These are phyloP conservation scores for Coniferiporia sulphurascens DNA, from an alignment of 1,284 basidiomycete genomes.

Conservation along the genomic window DNA sequence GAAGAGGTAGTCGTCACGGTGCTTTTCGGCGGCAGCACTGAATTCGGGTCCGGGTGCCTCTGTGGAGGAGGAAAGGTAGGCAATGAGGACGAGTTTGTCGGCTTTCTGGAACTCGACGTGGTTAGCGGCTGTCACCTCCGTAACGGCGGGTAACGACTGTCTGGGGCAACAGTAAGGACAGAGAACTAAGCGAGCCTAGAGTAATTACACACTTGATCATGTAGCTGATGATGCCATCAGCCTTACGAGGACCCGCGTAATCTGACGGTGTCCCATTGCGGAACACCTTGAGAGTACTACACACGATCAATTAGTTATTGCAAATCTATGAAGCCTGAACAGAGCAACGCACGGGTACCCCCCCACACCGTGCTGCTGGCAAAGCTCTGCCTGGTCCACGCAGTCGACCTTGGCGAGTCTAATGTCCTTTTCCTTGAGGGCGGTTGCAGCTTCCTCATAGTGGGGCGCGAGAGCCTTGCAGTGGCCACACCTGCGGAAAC, in stretches of 20 bases:
- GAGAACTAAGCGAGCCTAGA: constrained; percentile 9
- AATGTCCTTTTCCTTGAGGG: constrained; percentile 85
- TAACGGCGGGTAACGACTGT: constrained; percentile 94
- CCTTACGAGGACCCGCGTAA: constrained; percentile 88
- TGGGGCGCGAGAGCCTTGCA: constrained; percentile 91
- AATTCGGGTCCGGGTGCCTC: constrained; percentile 70
- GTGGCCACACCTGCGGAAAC: constrained; percentile 68
- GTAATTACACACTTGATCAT: constrained; percentile 77
- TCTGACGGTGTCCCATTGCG: constrained; percentile 75
- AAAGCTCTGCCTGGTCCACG: constrained; percentile 84
- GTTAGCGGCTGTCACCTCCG: constrained; percentile 70
- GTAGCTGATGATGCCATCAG: constrained; percentile 95
- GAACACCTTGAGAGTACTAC: constrained; percentile 86
- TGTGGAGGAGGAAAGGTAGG: constrained; percentile 71
- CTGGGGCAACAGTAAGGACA: constrained; percentile 34
- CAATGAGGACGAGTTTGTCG: constrained; percentile 90
- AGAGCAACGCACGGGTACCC: constrained; percentile 82
- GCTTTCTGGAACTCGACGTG: constrained; percentile 84
- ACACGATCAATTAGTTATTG: constrained; percentile 14
- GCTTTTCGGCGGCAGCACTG: constrained; percentile 74
- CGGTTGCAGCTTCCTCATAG: constrained; percentile 94
- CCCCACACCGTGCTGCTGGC: constrained; percentile 77
- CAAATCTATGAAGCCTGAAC: neutral
- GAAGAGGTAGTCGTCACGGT: constrained; percentile 93
- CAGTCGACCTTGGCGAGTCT: constrained; percentile 96